A percentile compares a stretch with the other conserved stretches of the same genome.
Evolutionary conservation across 2,329 filamentous ascomycete genomes (phyloP).

Genomic region (Sphaceloma murrayae): DNA sequence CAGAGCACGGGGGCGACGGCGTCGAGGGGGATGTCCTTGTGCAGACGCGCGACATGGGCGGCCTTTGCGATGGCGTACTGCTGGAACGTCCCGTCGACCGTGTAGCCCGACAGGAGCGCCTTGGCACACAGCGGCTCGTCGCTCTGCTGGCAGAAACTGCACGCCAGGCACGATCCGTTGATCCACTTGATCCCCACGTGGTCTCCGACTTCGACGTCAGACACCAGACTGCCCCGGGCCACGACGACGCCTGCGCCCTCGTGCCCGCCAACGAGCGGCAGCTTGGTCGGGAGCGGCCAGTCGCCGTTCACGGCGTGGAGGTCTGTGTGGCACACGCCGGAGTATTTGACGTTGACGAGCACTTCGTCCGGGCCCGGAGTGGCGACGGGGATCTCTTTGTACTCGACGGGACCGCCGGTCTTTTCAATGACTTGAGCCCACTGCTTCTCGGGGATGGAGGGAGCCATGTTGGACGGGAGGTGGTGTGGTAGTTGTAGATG

Average conservation of each 20-base stretch:
- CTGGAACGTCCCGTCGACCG: conserved; percentile 87
- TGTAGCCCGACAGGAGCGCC: conserved; percentile 75
- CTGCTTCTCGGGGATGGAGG: conserved; percentile 66
- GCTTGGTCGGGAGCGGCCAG: conserved; percentile 75
- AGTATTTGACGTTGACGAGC: conserved; percentile 83
- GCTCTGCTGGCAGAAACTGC: conserved; percentile 68
- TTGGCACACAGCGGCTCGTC: conserved; percentile 77
- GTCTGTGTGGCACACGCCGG: conserved; percentile 85
- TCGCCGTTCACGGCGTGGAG: conserved; percentile 74
- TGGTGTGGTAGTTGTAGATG: not conserved
- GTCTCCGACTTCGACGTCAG: conserved; percentile 72
- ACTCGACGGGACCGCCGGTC: conserved; percentile 57
- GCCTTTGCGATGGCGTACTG: conserved; percentile 85
- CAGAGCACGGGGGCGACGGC: conserved; percentile 72
- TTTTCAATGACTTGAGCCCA: conserved; percentile 87
- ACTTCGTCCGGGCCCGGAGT: conserved; percentile 82
- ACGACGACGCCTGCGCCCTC: conserved; percentile 77
- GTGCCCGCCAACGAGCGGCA: conserved; percentile 75
- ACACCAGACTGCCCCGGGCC: conserved; percentile 64
- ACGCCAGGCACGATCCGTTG: conserved; percentile 75
- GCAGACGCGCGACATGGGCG: conserved; percentile 71
- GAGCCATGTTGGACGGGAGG: conserved; percentile 31
- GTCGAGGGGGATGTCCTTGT: conserved; percentile 66
- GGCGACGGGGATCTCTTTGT: conserved; percentile 73
- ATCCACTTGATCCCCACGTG: conserved; percentile 86